Evolutionary conservation across 2,329 filamentous ascomycete species (phyloP).

Genomic region (Calycina marina): DNA sequence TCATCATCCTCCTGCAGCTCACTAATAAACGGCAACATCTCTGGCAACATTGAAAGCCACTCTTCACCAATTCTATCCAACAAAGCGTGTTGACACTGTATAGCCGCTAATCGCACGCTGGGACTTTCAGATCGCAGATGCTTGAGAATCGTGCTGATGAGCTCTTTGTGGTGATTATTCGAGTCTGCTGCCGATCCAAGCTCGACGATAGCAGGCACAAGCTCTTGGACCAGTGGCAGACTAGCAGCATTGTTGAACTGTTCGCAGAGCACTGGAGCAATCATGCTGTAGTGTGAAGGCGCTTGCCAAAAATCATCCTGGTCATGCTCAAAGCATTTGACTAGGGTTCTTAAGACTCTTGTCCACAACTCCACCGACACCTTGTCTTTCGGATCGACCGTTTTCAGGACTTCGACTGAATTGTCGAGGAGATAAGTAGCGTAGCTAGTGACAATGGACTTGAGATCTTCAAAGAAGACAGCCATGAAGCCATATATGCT

Average conservation of each 20-base stretch:
- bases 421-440: slow-evolving; percentile 72
- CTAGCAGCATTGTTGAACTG: slow-evolving; percentile 42
- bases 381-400: slow-evolving; percentile 29
- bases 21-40: slow-evolving; percentile 93
- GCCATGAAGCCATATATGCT: slow-evolving; percentile 72
- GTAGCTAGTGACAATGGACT: slow-evolving; percentile 90
- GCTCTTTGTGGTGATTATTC: slow-evolving; percentile 76
- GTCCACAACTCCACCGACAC: slow-evolving; percentile 48
- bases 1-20: slow-evolving; percentile 95
- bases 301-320: slow-evolving; percentile 95
- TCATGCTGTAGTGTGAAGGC: slow-evolving; percentile 66
- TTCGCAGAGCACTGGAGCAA: slow-evolving; percentile 53
- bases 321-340: slow-evolving; percentile 71
- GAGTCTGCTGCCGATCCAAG: slow-evolving; percentile 71
- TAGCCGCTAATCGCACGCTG: slow-evolving; percentile 62
- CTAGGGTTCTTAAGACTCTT: slow-evolving; percentile 55
- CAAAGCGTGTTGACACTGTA: slow-evolving; percentile 67
- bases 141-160: slow-evolving; percentile 67
- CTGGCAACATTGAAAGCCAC: slow-evolving; percentile 78
- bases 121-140: slow-evolving; percentile 62
- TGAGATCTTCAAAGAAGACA: slow-evolving; percentile 70
- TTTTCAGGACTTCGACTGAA: slow-evolving; percentile 46
- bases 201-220: slow-evolving; percentile 65
- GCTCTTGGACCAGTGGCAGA: slow-evolving; percentile 31
- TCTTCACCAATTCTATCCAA: slow-evolving; percentile 78